phyloP scores from a whole-genome alignment of 2,329 filamentous ascomycete genomes.

The Stagonosporopsis vannaccii region DNA sequence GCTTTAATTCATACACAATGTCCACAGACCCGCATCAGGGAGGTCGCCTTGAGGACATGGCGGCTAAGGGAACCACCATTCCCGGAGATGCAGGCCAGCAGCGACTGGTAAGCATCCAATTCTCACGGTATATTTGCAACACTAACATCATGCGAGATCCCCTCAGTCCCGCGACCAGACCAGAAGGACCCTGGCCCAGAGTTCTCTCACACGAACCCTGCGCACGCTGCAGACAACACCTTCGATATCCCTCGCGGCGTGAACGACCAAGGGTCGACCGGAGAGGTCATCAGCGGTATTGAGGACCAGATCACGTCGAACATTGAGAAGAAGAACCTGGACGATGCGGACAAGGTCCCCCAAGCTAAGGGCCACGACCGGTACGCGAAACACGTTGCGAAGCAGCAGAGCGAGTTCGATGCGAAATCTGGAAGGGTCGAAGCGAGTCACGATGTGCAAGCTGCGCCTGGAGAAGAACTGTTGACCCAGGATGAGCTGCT shows the following conservation, averaged over 20 bases:
- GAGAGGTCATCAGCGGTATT: conserved; percentile 45
- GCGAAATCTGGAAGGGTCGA: conserved; percentile 25
- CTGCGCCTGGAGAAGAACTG: conserved; percentile 38
- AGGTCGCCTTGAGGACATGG: conserved; percentile 49
- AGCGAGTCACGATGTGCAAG: conserved; percentile 28
- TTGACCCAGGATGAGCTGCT: conserved; percentile 34
- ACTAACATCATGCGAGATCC: conserved; percentile 44
- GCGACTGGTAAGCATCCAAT: conserved; percentile 28
- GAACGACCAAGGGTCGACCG: conserved; percentile 43
- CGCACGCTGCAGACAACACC: conserved; percentile 57
- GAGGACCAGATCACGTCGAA: conserved; percentile 41
- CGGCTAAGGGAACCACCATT: conserved; percentile 45
- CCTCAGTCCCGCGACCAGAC: conserved; percentile 58
- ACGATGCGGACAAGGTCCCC: conserved; percentile 31
- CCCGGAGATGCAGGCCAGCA: conserved; percentile 57
- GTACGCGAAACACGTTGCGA: conserved; percentile 32
- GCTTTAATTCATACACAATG: conserved; percentile 16
- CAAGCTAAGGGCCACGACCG: conserved; percentile 33
- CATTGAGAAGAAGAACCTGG: conserved; percentile 44
- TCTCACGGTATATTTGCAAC: background rate
- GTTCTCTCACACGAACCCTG: conserved; percentile 47
- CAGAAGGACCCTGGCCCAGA: conserved; percentile 47
- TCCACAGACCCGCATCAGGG: conserved; percentile 38
- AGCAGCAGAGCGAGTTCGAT: conserved; percentile 26
- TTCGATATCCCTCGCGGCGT: conserved; percentile 54